These are phyloP conservation scores for Starmerella floris DNA, from an alignment of 805 yeast genomes.

Conservation along the genomic window DNA sequence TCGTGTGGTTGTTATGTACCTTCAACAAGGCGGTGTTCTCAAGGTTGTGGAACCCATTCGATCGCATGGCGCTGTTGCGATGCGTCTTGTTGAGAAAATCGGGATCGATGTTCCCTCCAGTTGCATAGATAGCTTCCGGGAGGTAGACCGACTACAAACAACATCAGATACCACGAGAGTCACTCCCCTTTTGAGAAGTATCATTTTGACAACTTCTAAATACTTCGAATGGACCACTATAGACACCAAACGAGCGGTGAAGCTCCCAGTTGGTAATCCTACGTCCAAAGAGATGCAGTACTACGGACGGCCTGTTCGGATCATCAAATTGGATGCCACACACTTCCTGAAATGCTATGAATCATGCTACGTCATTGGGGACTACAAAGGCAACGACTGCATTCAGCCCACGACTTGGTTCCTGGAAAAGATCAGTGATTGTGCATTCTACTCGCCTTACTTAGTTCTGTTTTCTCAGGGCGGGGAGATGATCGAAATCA, in stretches of 20 bases:
- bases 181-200: slow-evolving; percentile 49
- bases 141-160: slow-evolving; percentile 36
- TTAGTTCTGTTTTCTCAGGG: slow-evolving; percentile 37
- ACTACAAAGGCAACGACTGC: slow-evolving; percentile 34
- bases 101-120: slow-evolving; percentile 13
- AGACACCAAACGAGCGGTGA: slow-evolving; percentile 42
- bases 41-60: slow-evolving; percentile 48
- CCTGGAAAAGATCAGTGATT: slow-evolving; percentile 24
- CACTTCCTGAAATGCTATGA: slow-evolving; percentile 52
- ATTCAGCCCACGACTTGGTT: slow-evolving; percentile 34
- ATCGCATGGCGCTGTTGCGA: slow-evolving; percentile 15
- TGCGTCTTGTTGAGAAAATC: slow-evolving; percentile 9
- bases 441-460: slow-evolving; percentile 33
- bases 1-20: slow-evolving; percentile 43
- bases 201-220: slow-evolving; percentile 44
- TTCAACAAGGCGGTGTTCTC: slow-evolving; percentile 45
- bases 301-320: slow-evolving; percentile 31
- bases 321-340: slow-evolving; percentile 42
- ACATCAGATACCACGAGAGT: slow-evolving; percentile 48
- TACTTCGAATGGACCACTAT: slow-evolving; percentile 56
- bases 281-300: slow-evolving; percentile 19
- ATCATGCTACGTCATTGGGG: slow-evolving; percentile 53
- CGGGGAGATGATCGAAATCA: slow-evolving; percentile 57
- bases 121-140: slow-evolving; percentile 33
- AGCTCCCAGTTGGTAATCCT: slow-evolving; percentile 35